Conservation (phyloP, 805 yeast genomes). For the Starmera dryadoides region DNA sequence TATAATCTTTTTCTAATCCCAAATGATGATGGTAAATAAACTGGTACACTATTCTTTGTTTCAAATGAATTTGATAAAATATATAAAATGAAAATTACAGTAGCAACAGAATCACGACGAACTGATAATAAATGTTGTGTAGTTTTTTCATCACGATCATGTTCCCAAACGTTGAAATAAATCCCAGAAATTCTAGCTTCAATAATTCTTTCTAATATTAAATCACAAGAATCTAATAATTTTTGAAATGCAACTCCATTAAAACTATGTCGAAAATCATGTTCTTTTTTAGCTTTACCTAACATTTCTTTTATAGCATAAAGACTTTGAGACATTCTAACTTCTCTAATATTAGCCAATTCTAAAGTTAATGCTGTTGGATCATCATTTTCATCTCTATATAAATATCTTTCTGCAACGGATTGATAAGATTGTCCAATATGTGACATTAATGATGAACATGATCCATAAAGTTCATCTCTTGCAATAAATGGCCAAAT, state of each 20-base stretch:
- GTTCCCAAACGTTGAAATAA: constrained; percentile 38
- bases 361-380: constrained; percentile 38
- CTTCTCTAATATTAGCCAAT: constrained; percentile 38
- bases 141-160: constrained; percentile 29
- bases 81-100: constrained; percentile 36
- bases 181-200: constrained; percentile 43
- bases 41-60: constrained; percentile 30
- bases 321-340: constrained; percentile 37
- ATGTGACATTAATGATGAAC: constrained; percentile 32
- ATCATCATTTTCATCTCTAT: constrained; percentile 38
- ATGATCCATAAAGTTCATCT: constrained; percentile 30
- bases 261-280: constrained; percentile 27
- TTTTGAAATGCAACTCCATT: constrained; percentile 25
- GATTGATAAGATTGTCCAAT: constrained; percentile 39
- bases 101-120: constrained; percentile 40
- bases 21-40: constrained; percentile 37
- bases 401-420: constrained; percentile 40
- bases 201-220: constrained; percentile 33
- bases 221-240: constrained; percentile 30
- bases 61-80: constrained; percentile 35
- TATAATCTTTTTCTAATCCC: constrained; percentile 34
- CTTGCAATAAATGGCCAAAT: constrained; percentile 43
- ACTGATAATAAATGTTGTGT: constrained; percentile 32
- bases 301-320: constrained; percentile 31
- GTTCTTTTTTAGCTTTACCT: constrained; percentile 28